A percentile compares a stretch with the other conserved stretches of the same genome.
Evolutionary conservation across 306 rosid species (phyloP).

Genomic region (Albizia julibrissin): DNA sequence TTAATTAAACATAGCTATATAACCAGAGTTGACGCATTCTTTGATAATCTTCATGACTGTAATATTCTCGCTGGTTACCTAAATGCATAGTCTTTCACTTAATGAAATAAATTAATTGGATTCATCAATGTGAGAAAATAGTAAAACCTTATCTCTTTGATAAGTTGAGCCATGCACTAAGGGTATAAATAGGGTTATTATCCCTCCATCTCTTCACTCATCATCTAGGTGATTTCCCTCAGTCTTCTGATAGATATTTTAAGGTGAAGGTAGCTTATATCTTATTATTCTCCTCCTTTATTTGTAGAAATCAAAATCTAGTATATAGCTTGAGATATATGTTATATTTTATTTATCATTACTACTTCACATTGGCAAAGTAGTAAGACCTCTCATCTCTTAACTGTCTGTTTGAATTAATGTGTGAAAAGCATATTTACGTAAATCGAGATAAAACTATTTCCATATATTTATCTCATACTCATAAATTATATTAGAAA

Average conservation of each 20-base stretch:
- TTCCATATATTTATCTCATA: too few relatives aligned
- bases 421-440: too few relatives aligned
- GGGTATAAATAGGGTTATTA: neutral
- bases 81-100: neutral
- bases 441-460: fast-evolving
- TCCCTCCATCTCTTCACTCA: neutral
- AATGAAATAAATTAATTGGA: neutral
- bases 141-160: neutral
- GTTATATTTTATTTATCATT: neutral
- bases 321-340: neutral
- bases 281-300: neutral
- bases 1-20: neutral
- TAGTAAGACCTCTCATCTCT: neutral
- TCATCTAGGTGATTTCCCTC: neutral
- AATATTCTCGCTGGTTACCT: neutral
- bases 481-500: too few relatives aligned
- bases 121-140: neutral
- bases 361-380: neutral
- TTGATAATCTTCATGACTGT: neutral
- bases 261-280: neutral
- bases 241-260: neutral
- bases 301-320: neutral
- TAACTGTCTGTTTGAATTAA: too few relatives aligned
- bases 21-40: neutral
- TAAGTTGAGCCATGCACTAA: neutral